These are phyloP conservation scores for Nicotiana tomentosiformis DNA, from an alignment of 257 asterid genomes.

Conservation along the genomic window DNA sequence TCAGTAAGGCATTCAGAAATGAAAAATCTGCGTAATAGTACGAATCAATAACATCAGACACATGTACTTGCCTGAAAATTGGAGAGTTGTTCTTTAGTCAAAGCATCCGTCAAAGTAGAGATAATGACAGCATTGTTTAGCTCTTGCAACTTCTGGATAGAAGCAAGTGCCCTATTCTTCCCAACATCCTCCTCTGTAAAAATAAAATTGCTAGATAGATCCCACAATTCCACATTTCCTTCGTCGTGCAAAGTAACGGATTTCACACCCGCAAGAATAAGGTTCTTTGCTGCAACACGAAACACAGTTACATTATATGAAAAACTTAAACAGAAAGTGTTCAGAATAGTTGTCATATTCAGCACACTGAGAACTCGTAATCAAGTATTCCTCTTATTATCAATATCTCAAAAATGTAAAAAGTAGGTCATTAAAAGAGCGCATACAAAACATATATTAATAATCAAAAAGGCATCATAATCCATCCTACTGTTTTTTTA, in stretches of 20 bases:
- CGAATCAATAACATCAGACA: neutral
- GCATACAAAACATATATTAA: neutral
- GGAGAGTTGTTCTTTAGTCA: conserved; percentile 64
- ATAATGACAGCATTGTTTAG: conserved; percentile 79
- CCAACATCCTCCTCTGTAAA: conserved; percentile 84
- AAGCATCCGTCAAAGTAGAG: conserved; percentile 58
- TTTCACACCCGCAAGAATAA: conserved; percentile 91
- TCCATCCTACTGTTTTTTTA: neutral
- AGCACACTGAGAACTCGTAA: neutral
- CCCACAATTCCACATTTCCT: conserved; percentile 84
- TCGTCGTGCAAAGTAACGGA: conserved; percentile 92
- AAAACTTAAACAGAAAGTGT: neutral
- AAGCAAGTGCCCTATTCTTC: conserved; percentile 84
- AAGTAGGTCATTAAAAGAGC: neutral
- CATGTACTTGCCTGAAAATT: conserved; percentile 53
- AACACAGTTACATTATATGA: neutral
- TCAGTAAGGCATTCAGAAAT: neutral
- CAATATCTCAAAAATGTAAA: neutral
- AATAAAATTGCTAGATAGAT: conserved; percentile 78
- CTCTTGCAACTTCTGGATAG: conserved; percentile 82
- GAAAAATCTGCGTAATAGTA: neutral
- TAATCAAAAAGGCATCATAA: neutral
- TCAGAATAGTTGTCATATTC: neutral
- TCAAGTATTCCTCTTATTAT: neutral
- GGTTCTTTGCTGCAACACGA: conserved; percentile 72